These are phyloP conservation scores for Stenocarpella maydis DNA, from an alignment of 2,329 filamentous ascomycete genomes.

Conservation along the genomic window DNA sequence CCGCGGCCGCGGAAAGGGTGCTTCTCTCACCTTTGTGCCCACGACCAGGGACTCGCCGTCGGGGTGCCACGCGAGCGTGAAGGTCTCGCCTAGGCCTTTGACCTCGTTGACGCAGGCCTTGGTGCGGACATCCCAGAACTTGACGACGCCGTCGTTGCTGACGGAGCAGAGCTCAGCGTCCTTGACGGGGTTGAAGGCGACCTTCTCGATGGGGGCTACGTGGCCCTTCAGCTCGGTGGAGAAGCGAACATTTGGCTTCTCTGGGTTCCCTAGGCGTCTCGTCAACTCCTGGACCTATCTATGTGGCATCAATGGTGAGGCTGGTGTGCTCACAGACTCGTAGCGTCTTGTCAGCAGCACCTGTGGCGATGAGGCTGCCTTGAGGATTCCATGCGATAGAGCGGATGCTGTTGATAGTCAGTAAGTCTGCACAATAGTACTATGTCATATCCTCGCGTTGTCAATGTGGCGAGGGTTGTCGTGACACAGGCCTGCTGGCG, in stretches of 20 bases:
- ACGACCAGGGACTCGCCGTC: slow-evolving; percentile 75
- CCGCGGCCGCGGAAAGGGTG: neutral
- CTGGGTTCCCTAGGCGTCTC: slow-evolving; percentile 69
- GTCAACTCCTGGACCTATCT: neutral
- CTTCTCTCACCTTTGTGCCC: slow-evolving; percentile 71
- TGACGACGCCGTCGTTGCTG: slow-evolving; percentile 76
- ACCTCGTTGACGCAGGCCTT: slow-evolving; percentile 76
- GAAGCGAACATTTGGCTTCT: slow-evolving; percentile 75
- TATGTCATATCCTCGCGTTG: too few species aligned
- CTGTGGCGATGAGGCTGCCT: slow-evolving; percentile 84
- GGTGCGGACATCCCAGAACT: slow-evolving; percentile 82
- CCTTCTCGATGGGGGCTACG: slow-evolving; percentile 72
- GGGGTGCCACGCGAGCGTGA: slow-evolving; percentile 78
- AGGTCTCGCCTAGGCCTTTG: slow-evolving; percentile 70
- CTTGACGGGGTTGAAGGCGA: slow-evolving; percentile 79
- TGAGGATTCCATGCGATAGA: slow-evolving; percentile 90
- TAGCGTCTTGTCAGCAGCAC: slow-evolving; percentile 73
- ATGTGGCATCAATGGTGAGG: neutral
- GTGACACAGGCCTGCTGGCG: slow-evolving; percentile 33
- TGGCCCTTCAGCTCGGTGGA: slow-evolving; percentile 80
- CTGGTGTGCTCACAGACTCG: slow-evolving; percentile 69
- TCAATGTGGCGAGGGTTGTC: too few species aligned
- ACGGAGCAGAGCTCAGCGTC: slow-evolving; percentile 81
- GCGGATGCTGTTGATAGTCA: slow-evolving; percentile 63
- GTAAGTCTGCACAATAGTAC: neutral